Base-by-base conservation (phyloP, 164 flowering plant species). In the Tetracentron sinense region DNA sequence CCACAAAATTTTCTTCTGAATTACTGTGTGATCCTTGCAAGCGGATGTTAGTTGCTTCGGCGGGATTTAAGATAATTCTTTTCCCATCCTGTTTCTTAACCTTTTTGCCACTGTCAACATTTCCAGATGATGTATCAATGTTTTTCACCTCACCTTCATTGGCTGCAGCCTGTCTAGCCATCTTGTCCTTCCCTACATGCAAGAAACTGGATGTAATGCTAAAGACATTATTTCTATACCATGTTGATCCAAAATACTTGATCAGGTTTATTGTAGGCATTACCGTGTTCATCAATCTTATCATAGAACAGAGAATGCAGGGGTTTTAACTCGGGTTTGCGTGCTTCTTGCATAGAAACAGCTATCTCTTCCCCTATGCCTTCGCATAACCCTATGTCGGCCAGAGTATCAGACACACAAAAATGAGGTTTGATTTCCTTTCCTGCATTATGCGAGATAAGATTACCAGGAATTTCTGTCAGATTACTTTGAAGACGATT, bases 181-280 rank as follows among this genome's bases (percentile, higher is more conserved):
- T 59, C 66, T 68, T 68, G 17, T 50, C 75, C 50, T 65, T 59
- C 46, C 74, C 86, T 85, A 79, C 71, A 64, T 20, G 16, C 21
- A 21, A 59, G 14, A 29, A 54, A 66, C 62, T 12, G 15, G 38
- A 27, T 26, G 25, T 26, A 21, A 56, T 30, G 46, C 27, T 29
- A 29, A 42, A 57, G 3, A 7, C 35, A 25, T 30, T 53, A 30
- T 7, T 33, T 23, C 21, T 7, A 27, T 48, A 17, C 29, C 56
- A 31, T 21, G 14, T n/a, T 23, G 53, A 42, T 28, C 49, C 15
- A 62, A 35, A 42, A 48, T 29, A 60, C 1, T 35, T 27, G 26
- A 61, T 17, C 46, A 30, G 31, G 58, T 54, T 49, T 51, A 53
- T 53, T 30, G 64, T 22, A 38, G 29, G 56, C 50, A 65, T 33